Evolutionary conservation across 139 green algal species (phyloP).

Genomic region (Chlamydomonas incerta): DNA sequence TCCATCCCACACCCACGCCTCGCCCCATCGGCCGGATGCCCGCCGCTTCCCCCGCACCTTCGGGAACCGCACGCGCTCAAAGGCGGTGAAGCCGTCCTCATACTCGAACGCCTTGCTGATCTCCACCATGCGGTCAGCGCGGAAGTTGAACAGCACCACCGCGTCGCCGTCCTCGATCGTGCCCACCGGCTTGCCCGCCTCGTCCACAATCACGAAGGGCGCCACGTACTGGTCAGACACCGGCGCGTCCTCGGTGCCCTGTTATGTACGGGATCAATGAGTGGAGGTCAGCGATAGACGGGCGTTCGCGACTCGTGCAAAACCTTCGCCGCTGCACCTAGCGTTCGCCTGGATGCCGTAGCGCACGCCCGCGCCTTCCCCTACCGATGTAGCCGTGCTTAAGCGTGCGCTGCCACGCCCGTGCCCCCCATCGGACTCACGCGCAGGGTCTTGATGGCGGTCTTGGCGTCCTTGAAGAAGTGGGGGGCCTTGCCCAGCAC

Average conservation of each 20-base stretch:
- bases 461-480: conserved; percentile 83
- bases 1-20: background rate
- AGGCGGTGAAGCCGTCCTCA: conserved; percentile 72
- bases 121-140: conserved; percentile 94
- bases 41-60: conserved; percentile 49
- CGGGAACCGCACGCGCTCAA: conserved; percentile 80
- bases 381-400: no score
- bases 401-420: no score
- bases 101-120: conserved; percentile 98
- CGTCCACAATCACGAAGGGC: conserved; percentile 91
- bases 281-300: no score
- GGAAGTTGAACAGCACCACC: conserved; percentile 97
- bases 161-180: conserved; percentile 91
- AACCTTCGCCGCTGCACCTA: no score
- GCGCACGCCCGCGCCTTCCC: no score
- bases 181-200: conserved; percentile 86
- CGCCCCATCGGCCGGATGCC: background rate
- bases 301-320: no score
- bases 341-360: no score
- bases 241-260: conserved; percentile 58
- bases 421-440: no score
- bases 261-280: no score
- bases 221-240: conserved; percentile 89
- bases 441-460: conserved; percentile 80
- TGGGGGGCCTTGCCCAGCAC: conserved; percentile 90